Percentiles rank a stretch among this genome's conserved stretches.
These are phyloP conservation scores for Teunomyces stri DNA, from an alignment of 805 yeast genomes.

Conservation along the genomic window DNA sequence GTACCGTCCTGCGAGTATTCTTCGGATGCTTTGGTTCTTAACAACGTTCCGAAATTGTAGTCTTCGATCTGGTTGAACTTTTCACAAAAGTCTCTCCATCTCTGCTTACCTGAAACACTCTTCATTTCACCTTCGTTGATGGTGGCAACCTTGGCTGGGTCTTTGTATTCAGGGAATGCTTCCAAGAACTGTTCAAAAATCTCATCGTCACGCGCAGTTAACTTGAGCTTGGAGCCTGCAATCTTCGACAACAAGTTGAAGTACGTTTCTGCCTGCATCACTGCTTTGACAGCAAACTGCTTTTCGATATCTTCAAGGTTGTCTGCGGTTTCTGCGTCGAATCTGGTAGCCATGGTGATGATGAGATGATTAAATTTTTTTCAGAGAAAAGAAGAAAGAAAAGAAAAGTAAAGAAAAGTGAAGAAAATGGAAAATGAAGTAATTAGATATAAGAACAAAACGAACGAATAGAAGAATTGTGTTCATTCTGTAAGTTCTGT, in stretches of 20 bases:
- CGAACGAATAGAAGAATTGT: background rate
- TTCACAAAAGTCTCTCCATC: slow-evolving; percentile 88
- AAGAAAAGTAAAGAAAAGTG: background rate
- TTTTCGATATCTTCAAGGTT: slow-evolving; percentile 94
- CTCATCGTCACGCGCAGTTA: slow-evolving; percentile 71
- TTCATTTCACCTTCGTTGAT: slow-evolving; percentile 82
- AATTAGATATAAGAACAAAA: no score
- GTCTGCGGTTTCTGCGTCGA: slow-evolving; percentile 88
- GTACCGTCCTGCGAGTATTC: slow-evolving; percentile 85
- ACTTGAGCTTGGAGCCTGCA: slow-evolving; percentile 74
- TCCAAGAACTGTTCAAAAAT: slow-evolving; percentile 58
- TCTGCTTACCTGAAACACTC: slow-evolving; percentile 70
- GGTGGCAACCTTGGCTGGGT: slow-evolving; percentile 51
- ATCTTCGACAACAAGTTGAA: slow-evolving; percentile 75
- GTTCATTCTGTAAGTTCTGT: background rate
- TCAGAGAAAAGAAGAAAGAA: background rate
- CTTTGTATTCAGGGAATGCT: slow-evolving; percentile 86
- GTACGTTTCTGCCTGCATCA: slow-evolving; percentile 90
- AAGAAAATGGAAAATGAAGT: no score
- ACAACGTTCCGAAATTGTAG: slow-evolving; percentile 90
- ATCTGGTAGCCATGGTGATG: slow-evolving; percentile 37
- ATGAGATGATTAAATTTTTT: slow-evolving; percentile 4
- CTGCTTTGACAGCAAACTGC: slow-evolving; percentile 98
- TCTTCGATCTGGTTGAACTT: slow-evolving; percentile 85
- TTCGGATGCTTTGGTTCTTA: slow-evolving; percentile 66